A percentile compares a stretch with the other conserved stretches of the same genome.
These are phyloP conservation scores for Fraxinus dipetala DNA, from an alignment of 305 asterid species.

Conservation along the genomic window DNA sequence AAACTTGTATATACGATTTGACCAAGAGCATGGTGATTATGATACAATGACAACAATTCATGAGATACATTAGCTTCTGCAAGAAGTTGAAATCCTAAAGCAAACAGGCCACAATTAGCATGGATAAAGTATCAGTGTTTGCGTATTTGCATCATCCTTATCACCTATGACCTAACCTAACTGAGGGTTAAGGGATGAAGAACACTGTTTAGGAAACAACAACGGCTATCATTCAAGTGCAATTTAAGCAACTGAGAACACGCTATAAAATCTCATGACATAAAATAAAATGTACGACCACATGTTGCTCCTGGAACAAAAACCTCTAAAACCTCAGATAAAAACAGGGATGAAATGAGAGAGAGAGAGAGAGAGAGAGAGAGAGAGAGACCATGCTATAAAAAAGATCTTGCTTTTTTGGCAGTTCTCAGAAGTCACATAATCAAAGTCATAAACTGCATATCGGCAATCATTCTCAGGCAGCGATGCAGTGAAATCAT, in stretches of 20 bases:
- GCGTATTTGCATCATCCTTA: background rate
- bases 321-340: background rate
- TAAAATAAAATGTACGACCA: background rate
- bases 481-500: background rate
- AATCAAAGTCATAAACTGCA: slow-evolving; percentile 1
- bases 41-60: background rate
- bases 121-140: background rate
- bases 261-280: background rate
- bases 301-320: background rate
- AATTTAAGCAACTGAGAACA: background rate
- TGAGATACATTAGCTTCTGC: background rate
- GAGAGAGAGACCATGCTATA: background rate
- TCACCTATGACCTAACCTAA: background rate
- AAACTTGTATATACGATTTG: background rate
- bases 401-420: slow-evolving; percentile 1
- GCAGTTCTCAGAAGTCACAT: background rate
- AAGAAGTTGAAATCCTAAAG: background rate
- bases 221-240: background rate
- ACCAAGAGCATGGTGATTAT: background rate
- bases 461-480: slow-evolving; percentile 4
- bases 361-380: background rate
- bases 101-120: background rate
- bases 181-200: background rate
- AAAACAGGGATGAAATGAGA: background rate
- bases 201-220: background rate